Base-by-base conservation (phyloP, 2,329 filamentous ascomycete species). In the Periconia sp. region DNA sequence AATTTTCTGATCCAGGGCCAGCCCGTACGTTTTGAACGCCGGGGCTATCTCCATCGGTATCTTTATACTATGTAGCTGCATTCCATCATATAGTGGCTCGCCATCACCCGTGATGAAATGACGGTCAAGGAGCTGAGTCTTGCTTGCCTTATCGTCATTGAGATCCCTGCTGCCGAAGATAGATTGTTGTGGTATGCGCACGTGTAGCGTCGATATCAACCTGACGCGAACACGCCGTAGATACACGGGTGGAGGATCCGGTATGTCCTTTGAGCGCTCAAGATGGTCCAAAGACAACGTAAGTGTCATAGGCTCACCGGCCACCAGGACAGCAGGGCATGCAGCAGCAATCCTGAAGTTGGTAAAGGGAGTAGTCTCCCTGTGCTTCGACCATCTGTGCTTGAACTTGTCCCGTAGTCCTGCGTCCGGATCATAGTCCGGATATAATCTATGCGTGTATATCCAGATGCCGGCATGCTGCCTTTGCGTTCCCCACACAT, bases 21-120 rank as follows among this genome's bases (percentile, higher is more conserved):
- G n/a, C 4, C 56, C 61, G 33, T 62, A 66, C 24, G 50, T 60
- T 4, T 56, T 57, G 37, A 66, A 66, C 17, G 57, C 54, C 1
- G 63, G 60, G 0, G 48, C 32, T 5, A 51, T 37, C 9, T 19
- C 29, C 17, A 17, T 17, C 5, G 36, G 32, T 5, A 59, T 17
- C 4, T 31, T 48, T 1, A 56, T 19, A 2, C 54, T 39, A 21
- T 42, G 15, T 3, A 60, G 36, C 5, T 49, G 29, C 9, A 60
- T 35, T 3, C 54, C 56, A 25, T 61, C 46, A n/a, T 43, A 46
- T 0, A 63, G 28, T 3, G 47, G 40, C n/a, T 53, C 25, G 11
- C 50, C 56, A 3, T 52, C 43, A 0, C 35, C 53, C 5, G 44
- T 42, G 13, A 45, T 45, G 31, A 55, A 60, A 3, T 49, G 53